phyloP scores from a whole-genome alignment of 352 stramenopile genomes.

The Globisporangium cystogenes region DNA sequence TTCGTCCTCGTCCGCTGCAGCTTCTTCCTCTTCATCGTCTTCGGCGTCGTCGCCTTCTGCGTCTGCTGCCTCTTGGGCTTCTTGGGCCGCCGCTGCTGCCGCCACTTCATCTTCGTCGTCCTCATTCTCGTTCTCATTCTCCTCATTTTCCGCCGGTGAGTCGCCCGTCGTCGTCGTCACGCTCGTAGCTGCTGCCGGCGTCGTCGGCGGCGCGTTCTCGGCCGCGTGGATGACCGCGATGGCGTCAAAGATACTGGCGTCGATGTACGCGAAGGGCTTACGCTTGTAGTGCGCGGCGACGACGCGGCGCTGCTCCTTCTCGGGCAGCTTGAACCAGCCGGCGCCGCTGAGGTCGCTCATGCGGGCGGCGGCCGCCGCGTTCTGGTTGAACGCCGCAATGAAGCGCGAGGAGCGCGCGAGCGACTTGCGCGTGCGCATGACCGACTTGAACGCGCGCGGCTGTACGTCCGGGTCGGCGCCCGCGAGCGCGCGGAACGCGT shows the following conservation, averaged over 20 bases:
- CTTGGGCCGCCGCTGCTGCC: too few species aligned
- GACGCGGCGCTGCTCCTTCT: conserved; percentile 6
- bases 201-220: background rate
- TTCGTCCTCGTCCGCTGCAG: background rate
- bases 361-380: conserved; percentile 5
- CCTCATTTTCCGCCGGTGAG: background rate
- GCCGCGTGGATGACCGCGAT: conserved; percentile 9
- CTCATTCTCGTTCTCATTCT: background rate
- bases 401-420: conserved; percentile 11
- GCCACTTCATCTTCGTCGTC: too few species aligned
- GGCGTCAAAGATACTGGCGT: conserved; percentile 12
- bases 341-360: conserved; percentile 8
- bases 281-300: conserved; percentile 12
- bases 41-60: background rate
- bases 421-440: conserved; percentile 10
- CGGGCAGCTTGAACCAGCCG: conserved; percentile 7
- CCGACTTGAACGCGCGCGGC: conserved; percentile 3
- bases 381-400: conserved; percentile 13
- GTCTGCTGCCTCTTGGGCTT: background rate
- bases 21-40: background rate
- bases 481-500: conserved; percentile 4
- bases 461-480: background rate
- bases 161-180: background rate
- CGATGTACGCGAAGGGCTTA: conserved; percentile 13
- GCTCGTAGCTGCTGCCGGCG: background rate